phyloP scores from a whole-genome alignment of 1,284 basidiomycete genomes.

The Abortiporus biennis region DNA sequence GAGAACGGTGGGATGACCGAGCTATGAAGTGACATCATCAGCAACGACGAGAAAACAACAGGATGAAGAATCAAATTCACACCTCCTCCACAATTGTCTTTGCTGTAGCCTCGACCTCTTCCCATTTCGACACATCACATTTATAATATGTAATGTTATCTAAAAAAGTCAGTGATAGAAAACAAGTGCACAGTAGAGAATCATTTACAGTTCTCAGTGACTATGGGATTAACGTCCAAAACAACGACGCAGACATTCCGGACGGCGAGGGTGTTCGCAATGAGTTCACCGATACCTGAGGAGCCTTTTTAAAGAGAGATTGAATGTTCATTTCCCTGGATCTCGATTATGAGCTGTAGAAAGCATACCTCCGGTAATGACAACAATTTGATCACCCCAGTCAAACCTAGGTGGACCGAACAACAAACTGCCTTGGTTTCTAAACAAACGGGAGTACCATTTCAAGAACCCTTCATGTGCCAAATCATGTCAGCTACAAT shows the following conservation, averaged over 20 bases:
- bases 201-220: constrained; percentile 70
- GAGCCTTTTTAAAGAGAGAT: constrained; percentile 46
- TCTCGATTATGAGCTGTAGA: neutral
- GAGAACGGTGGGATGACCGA: constrained; percentile 85
- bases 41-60: neutral
- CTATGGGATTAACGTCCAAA: constrained; percentile 74
- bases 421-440: constrained; percentile 64
- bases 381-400: constrained; percentile 82
- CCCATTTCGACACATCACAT: constrained; percentile 87
- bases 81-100: constrained; percentile 74
- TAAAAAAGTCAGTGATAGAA: constrained; percentile 21
- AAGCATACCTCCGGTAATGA: constrained; percentile 79
- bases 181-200: neutral
- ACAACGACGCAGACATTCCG: constrained; percentile 81
- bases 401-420: constrained; percentile 56
- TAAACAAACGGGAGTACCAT: constrained; percentile 66
- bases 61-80: constrained; percentile 10
- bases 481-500: neutral
- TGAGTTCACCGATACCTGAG: constrained; percentile 82
- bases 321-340: constrained; percentile 1
- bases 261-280: constrained; percentile 79
- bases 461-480: constrained; percentile 51
- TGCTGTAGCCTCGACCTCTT: constrained; percentile 70
- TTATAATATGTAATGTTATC: constrained; percentile 79
- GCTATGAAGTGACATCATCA: constrained; percentile 37